Percentiles rank a stretch among this genome's conserved stretches.
Conservation (phyloP, 2,329 filamentous ascomycete species). For the Aspergillus fumigatiaffinis region DNA sequence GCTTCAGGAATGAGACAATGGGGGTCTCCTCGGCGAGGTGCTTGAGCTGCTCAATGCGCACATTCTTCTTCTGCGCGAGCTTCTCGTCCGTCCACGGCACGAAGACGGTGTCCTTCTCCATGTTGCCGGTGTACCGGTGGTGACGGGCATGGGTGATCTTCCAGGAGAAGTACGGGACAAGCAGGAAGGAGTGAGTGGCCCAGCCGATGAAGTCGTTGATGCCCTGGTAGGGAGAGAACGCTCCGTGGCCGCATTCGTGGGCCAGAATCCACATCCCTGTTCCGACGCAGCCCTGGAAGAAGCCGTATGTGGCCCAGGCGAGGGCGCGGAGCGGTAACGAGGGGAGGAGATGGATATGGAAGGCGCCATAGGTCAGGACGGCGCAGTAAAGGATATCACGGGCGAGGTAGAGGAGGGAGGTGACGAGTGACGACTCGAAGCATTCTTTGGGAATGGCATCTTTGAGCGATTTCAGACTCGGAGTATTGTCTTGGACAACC, state of each 20-base stretch:
- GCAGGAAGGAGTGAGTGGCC: slow-evolving; percentile 60
- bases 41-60: slow-evolving; percentile 51
- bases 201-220: slow-evolving; percentile 63
- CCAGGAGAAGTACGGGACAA: slow-evolving; percentile 71
- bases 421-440: slow-evolving; percentile 53
- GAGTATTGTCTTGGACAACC: background rate
- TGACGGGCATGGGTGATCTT: slow-evolving; percentile 67
- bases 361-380: slow-evolving; percentile 48
- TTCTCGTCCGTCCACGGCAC: slow-evolving; percentile 49
- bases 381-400: slow-evolving; percentile 53
- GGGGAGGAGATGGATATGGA: slow-evolving; percentile 53
- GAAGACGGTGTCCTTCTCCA: slow-evolving; percentile 64
- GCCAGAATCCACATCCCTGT: slow-evolving; percentile 68
- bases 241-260: slow-evolving; percentile 68
- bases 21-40: slow-evolving; percentile 57
- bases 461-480: slow-evolving; percentile 19
- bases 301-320: slow-evolving; percentile 59
- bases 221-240: slow-evolving; percentile 55
- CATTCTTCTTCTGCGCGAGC: slow-evolving; percentile 35
- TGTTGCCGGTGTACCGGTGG: slow-evolving; percentile 65
- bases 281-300: slow-evolving; percentile 61
- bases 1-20: slow-evolving; percentile 50
- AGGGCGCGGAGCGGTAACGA: slow-evolving; percentile 42
- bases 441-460: slow-evolving; percentile 59
- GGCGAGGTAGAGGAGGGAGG: slow-evolving; percentile 54